A percentile compares a stretch with the other conserved stretches of the same genome.
These are phyloP conservation scores for Ustilago sp. DNA, from an alignment of 1,284 basidiomycete genomes.

Conservation along the genomic window DNA sequence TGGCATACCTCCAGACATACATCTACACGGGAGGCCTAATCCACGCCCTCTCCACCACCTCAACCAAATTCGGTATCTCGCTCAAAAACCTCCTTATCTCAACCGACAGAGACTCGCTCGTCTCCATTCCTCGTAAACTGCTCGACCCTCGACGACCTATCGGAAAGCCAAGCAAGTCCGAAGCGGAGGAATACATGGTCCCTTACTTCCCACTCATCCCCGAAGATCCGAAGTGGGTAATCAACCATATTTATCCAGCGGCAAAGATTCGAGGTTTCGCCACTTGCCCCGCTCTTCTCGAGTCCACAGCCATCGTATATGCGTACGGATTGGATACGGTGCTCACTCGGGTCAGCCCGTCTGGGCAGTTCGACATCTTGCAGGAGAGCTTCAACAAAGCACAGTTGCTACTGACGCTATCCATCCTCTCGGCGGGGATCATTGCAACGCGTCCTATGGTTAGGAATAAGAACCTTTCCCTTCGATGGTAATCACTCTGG, in stretches of 20 bases:
- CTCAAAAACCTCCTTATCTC: slow-evolving; percentile 90
- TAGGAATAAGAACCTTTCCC: slow-evolving; percentile 25
- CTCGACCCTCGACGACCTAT: slow-evolving; percentile 85
- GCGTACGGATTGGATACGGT: slow-evolving; percentile 89
- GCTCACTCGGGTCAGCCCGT: slow-evolving; percentile 83
- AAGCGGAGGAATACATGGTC: slow-evolving; percentile 86
- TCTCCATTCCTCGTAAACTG: slow-evolving; percentile 79
- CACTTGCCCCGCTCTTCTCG: slow-evolving; percentile 84
- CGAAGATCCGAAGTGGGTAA: slow-evolving; percentile 78
- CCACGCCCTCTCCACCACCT: slow-evolving; percentile 79
- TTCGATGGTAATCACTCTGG: slow-evolving; percentile 26
- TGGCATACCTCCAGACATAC: slow-evolving; percentile 78
- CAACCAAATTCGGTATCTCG: slow-evolving; percentile 82
- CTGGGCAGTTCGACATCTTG: slow-evolving; percentile 88
- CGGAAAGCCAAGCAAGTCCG: slow-evolving; percentile 80
- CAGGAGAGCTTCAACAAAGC: slow-evolving; percentile 84
- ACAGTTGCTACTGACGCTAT: slow-evolving; percentile 87
- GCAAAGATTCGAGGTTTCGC: slow-evolving; percentile 73
- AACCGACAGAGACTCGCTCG: slow-evolving; percentile 80
- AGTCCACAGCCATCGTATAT: slow-evolving; percentile 91
- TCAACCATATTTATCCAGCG: slow-evolving; percentile 79
- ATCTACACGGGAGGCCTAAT: slow-evolving; percentile 76
- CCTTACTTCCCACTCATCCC: slow-evolving; percentile 85
- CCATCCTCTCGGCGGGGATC: slow-evolving; percentile 80
- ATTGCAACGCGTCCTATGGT: slow-evolving; percentile 73